phyloP scores from a whole-genome alignment of 2,329 filamentous ascomycete genomes.

The Exophiala spinifera region DNA sequence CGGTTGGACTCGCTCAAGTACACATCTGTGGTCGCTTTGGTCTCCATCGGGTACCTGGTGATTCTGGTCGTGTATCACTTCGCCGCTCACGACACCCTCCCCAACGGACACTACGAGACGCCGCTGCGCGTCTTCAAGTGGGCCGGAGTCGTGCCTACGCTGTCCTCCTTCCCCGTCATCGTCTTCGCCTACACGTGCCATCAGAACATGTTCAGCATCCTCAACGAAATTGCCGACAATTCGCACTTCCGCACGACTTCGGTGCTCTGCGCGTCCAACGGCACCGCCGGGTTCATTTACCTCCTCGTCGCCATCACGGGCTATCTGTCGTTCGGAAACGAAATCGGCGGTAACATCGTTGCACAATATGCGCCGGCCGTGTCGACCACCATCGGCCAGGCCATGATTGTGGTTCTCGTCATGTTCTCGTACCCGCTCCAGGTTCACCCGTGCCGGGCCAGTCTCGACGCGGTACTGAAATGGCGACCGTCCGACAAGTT shows the following conservation, averaged over 20 bases:
- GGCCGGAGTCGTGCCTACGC: slow-evolving; percentile 71
- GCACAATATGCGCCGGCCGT: slow-evolving; percentile 79
- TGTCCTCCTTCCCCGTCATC: slow-evolving; percentile 88
- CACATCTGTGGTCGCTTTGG: slow-evolving; percentile 83
- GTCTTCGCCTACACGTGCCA: slow-evolving; percentile 99
- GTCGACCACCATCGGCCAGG: slow-evolving; percentile 86
- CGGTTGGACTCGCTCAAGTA: slow-evolving; percentile 95
- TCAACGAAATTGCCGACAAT: slow-evolving; percentile 90
- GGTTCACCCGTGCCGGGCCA: slow-evolving; percentile 93
- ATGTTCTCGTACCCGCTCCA: slow-evolving; percentile 96
- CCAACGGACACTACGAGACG: slow-evolving; percentile 57
- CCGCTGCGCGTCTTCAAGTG: slow-evolving; percentile 73
- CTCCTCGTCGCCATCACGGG: slow-evolving; percentile 90
- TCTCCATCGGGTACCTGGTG: slow-evolving; percentile 92
- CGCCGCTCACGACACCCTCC: slow-evolving; percentile 69
- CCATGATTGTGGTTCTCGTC: slow-evolving; percentile 91
- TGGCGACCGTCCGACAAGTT: slow-evolving; percentile 65
- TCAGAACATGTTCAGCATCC: slow-evolving; percentile 98
- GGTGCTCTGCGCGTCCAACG: slow-evolving; percentile 80
- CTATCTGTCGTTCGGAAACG: slow-evolving; percentile 91
- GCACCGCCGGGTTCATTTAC: slow-evolving; percentile 82
- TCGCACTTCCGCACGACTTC: slow-evolving; percentile 72
- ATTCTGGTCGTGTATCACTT: slow-evolving; percentile 93
- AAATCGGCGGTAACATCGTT: slow-evolving; percentile 87
- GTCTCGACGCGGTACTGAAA: slow-evolving; percentile 85